Percentiles rank a stretch among this genome's conserved stretches.
phyloP scores from a whole-genome alignment of 495 filamentous ascomycete species.

The Aspergillus haitiensis region DNA sequence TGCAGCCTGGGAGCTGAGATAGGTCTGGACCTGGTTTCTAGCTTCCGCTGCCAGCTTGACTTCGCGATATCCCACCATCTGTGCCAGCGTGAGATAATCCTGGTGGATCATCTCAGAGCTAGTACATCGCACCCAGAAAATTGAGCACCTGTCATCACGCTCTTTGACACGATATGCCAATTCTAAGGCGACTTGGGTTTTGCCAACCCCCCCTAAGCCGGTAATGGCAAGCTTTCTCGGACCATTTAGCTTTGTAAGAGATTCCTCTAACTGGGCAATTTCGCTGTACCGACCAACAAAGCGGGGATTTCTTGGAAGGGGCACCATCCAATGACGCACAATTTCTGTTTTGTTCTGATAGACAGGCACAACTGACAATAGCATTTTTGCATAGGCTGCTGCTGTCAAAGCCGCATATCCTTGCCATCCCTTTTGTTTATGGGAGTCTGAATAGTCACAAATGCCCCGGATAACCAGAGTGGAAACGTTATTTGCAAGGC shows the following conservation, averaged over 20 bases:
- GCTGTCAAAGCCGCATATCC: slow-evolving; percentile 33
- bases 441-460: slow-evolving; percentile 44
- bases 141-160: slow-evolving; percentile 7
- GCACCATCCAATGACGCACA: background rate
- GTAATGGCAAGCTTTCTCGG: background rate
- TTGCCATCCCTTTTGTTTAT: slow-evolving; percentile 44
- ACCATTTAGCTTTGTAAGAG: slow-evolving; percentile 22
- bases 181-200: slow-evolving; percentile 43
- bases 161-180: slow-evolving; percentile 30
- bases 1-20: background rate
- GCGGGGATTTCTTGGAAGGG: background rate
- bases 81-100: slow-evolving; percentile 6
- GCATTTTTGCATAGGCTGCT: slow-evolving; percentile 37
- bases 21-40: background rate
- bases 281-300: slow-evolving; percentile 32
- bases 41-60: no score
- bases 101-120: background rate
- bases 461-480: slow-evolving; percentile 43
- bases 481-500: slow-evolving; percentile 37
- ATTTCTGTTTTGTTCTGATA: background rate
- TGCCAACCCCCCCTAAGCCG: slow-evolving; percentile 45
- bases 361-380: slow-evolving; percentile 12
- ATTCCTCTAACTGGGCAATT: slow-evolving; percentile 23
- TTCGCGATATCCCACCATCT: background rate
- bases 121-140: background rate